Base-by-base conservation (phyloP, 805 yeast genomes). In the Cephaloascus albidus region DNA sequence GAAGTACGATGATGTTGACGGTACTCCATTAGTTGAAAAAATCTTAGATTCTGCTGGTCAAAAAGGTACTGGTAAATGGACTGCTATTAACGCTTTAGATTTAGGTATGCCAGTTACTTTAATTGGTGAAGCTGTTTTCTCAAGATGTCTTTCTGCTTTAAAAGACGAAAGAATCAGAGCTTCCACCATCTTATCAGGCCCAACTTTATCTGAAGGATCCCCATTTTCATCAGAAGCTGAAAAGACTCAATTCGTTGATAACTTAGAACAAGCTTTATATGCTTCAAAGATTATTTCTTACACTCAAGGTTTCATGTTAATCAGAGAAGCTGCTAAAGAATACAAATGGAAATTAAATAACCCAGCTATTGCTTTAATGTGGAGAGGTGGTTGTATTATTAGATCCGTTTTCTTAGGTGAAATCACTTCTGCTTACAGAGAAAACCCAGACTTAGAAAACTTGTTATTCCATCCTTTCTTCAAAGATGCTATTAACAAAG, bases 41-140 rank as follows among this genome's bases (percentile, higher is more conserved):
- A 89, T 90, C 60, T 72, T 88, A 65, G 98, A 90, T 70, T 65
- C 85, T 58, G 98, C 98, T 52, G 97, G 97, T 56, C 97, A 90
- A 76, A 90, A 90, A 78, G 98, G 98, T 78, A 90, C 98, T 52
- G 98, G 98, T 74, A 90, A 90, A 75, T 90, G 98, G 98, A 93
- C 97, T 53, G 97, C 97, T 49, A 86, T 90, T 67, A 89, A 88
- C 64, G 97, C 97, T 47, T 75, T 90, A 56, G 97, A 93, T 68
- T 76, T 93, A 54, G 97, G 97, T 67, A 87, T 86, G 85, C 98
- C 98, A 53, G 96, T 90, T 54, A 88, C 97, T 46, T 76, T 90
- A 63, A 93, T 90, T 55, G 97, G 97, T 65, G 98, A 90, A 77
- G 97, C 98, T 45, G 98, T 90, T 53, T 89, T 90, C 61, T 74